phyloP scores from a whole-genome alignment of 495 filamentous ascomycete species.

The Trichoderma gamsii region DNA sequence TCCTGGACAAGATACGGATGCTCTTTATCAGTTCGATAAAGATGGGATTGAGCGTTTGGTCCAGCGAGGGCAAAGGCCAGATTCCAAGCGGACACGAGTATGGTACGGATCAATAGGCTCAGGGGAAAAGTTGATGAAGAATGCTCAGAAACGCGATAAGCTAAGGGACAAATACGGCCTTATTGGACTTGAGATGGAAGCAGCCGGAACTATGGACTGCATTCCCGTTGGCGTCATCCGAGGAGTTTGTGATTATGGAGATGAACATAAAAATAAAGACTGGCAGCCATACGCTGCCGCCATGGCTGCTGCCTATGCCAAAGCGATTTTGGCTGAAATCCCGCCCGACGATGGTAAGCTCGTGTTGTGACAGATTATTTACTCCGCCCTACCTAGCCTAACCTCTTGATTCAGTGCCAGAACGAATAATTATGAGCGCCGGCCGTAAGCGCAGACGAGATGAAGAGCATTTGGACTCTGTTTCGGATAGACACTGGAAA shows the following conservation, averaged over 20 bases:
- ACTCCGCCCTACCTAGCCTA: neutral
- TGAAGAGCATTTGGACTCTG: neutral
- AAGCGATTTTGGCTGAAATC: constrained; percentile 26
- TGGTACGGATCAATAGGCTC: constrained; percentile 31
- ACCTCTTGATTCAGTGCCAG: neutral
- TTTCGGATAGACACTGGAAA: neutral
- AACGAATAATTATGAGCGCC: neutral
- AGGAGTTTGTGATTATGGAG: constrained; percentile 38
- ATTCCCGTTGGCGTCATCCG: constrained; percentile 32
- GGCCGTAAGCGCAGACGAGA: neutral
- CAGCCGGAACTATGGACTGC: constrained; percentile 25
- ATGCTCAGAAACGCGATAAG: constrained; percentile 23
- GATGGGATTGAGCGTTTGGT: constrained; percentile 16
- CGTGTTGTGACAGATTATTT: neutral
- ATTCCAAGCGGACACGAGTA: constrained; percentile 21
- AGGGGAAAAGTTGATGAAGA: constrained; percentile 27
- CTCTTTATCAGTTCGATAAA: constrained; percentile 18
- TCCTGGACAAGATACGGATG: constrained; percentile 26
- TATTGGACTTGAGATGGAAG: constrained; percentile 29
- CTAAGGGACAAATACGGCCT: constrained; percentile 25
- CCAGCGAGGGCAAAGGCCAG: constrained; percentile 19
- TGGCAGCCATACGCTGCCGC: constrained; percentile 37
- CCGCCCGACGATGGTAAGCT: neutral
- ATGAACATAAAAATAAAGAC: constrained; percentile 33
- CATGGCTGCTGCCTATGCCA: constrained; percentile 37